These are phyloP conservation scores for Aspergillus bridgeri DNA, from an alignment of 495 filamentous ascomycete species.

Conservation along the genomic window DNA sequence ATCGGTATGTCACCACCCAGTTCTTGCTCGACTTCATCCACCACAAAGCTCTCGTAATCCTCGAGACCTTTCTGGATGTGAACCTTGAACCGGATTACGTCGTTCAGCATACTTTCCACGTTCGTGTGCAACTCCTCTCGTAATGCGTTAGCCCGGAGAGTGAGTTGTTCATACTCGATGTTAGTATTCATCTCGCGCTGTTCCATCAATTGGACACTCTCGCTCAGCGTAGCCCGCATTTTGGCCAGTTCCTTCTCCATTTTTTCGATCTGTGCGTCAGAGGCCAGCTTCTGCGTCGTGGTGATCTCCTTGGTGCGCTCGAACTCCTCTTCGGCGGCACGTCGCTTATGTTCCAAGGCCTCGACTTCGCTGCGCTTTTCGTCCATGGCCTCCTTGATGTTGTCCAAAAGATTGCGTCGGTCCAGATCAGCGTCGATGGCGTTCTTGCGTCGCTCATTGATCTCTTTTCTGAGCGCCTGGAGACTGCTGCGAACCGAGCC, in stretches of 20 bases:
- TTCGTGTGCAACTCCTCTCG: constrained; percentile 94
- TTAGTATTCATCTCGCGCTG: constrained; percentile 95
- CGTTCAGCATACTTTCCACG: constrained; percentile 92
- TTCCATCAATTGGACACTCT: constrained; percentile 88
- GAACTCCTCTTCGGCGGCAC: constrained; percentile 86
- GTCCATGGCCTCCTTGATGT: constrained; percentile 89
- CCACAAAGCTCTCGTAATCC: constrained; percentile 88
- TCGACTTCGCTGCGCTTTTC: constrained; percentile 92
- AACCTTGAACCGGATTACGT: constrained; percentile 97
- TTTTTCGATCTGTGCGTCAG: constrained; percentile 92
- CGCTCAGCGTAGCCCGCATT: constrained; percentile 81
- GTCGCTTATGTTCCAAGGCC: constrained; percentile 78
- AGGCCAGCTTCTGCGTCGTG: constrained; percentile 77
- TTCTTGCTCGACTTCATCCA: constrained; percentile 86
- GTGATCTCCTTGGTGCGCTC: constrained; percentile 90
- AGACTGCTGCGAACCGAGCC: constrained; percentile 77
- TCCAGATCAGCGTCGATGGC: constrained; percentile 86
- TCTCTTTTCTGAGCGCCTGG: constrained; percentile 73
- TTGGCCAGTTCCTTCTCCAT: constrained; percentile 96
- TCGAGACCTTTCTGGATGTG: constrained; percentile 89
- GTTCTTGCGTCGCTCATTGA: constrained; percentile 76
- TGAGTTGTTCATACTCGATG: constrained; percentile 94
- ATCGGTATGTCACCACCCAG: constrained; percentile 48
- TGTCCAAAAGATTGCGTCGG: constrained; percentile 84
- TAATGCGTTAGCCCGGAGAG: constrained; percentile 73